Base-by-base conservation (phyloP, 2,329 filamentous ascomycete species). In the Penicillium sp. region DNA sequence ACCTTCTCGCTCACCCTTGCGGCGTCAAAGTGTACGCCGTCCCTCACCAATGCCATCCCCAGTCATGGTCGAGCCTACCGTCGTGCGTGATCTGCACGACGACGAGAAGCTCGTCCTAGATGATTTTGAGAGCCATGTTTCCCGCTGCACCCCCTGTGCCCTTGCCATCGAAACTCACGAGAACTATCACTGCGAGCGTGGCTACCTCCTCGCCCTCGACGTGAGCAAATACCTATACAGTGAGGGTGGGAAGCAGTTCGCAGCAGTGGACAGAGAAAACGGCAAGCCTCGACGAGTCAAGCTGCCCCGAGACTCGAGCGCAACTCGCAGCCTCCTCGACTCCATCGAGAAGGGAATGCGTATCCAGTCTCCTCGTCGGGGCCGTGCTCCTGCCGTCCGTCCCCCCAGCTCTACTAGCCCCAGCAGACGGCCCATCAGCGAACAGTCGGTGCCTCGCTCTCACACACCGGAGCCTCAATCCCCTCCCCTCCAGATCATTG, bases 331-430 rank as follows among this genome's bases (percentile, higher is more conserved):
- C 19, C 68, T 81, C 16, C 68, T 80, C 10, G 70, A 72, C 8
- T 78, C 78, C 2, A 66, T 80, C 24, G 77, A 79, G 52, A 68
- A 72, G 13, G 78, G 78, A 6, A 61, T 80, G 48, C 63, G 58
- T 19, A 61, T 74, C 21, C 56, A 53, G 54, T 48, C 56, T 45
- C 37, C 63, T 48, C 46, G 52, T 59, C 56, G 53, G 26, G 51
- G 58, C 49, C 41, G 59, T 48, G 48, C 56, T 55, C 39, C 68
- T 48, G 48, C 58, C 24, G 58, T 59, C 29, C 48, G 52, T 31
- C 27, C 55, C 37, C 56, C 64, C 14, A 59, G 67, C 45, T 62
- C 68, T 59, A 71, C 61, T 62, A 58, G 19, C 55, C 72, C n/a
- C 14, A 48, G 43, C 62, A 27, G 63, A 13, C 35, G 52, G 14